phyloP scores from a whole-genome alignment of 768 basidiomycete genomes.

The Panellus pusillus region DNA sequence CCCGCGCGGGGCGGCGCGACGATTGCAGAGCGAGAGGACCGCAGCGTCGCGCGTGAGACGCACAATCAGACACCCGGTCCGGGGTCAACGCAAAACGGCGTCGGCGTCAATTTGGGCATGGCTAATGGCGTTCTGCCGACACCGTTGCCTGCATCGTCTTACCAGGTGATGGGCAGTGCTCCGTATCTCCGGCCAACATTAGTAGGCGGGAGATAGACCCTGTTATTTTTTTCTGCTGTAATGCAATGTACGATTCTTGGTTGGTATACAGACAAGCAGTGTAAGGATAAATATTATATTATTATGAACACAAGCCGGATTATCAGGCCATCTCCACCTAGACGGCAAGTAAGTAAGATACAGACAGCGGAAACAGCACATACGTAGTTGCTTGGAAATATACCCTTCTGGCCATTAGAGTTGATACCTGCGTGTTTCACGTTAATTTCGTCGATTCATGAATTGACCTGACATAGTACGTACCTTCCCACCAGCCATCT shows the following conservation, averaged over 20 bases:
- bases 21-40: conserved; percentile 80
- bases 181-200: conserved; percentile 67
- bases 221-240: conserved; percentile 21
- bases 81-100: conserved; percentile 36
- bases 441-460: conserved; percentile 14
- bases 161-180: conserved; percentile 62
- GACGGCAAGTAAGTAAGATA: conserved; percentile 20
- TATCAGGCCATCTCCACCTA: conserved; percentile 54
- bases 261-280: not conserved
- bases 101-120: conserved; percentile 50
- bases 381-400: conserved; percentile 90
- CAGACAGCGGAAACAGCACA: conserved; percentile 31
- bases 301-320: not conserved
- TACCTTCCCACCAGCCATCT: conserved; percentile 89
- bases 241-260: conserved; percentile 17
- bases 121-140: conserved; percentile 42
- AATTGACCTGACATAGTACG: conserved; percentile 20
- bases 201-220: conserved; percentile 49
- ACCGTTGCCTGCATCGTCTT: conserved; percentile 51
- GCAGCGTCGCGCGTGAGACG: conserved; percentile 48
- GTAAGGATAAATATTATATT: conserved; percentile 12
- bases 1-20: conserved; percentile 70
- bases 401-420: conserved; percentile 62
- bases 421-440: conserved; percentile 50
- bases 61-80: conserved; percentile 60